These are phyloP conservation scores for Aspergillus puulaauensis DNA, from an alignment of 2,329 filamentous ascomycete species.

Conservation along the genomic window DNA sequence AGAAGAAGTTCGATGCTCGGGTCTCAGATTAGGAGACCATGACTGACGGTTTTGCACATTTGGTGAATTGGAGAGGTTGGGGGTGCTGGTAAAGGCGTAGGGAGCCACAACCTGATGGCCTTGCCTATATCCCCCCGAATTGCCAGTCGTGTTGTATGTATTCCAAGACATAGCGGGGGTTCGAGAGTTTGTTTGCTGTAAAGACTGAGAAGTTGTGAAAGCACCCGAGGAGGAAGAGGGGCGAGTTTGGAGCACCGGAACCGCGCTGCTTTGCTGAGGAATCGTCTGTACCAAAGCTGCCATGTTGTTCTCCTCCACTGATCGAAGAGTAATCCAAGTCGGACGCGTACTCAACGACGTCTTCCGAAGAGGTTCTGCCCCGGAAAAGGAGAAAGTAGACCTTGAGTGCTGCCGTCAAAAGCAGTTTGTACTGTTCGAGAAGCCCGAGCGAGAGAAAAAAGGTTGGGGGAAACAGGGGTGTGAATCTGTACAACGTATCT, in stretches of 20 bases:
- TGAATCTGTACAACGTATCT: constrained; percentile 23
- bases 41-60: constrained; percentile 54
- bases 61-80: constrained; percentile 56
- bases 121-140: constrained; percentile 46
- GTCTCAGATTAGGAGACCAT: constrained; percentile 55
- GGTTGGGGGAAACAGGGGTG: constrained; percentile 18
- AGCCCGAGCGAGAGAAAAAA: constrained; percentile 18
- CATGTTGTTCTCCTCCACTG: constrained; percentile 57
- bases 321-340: constrained; percentile 17
- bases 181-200: constrained; percentile 40
- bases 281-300: constrained; percentile 82
- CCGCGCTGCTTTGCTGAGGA: constrained; percentile 70
- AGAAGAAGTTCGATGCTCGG: constrained; percentile 57
- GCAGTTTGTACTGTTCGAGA: constrained; percentile 17
- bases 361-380: constrained; percentile 8
- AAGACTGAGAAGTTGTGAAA: constrained; percentile 43
- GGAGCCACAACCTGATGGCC: constrained; percentile 67
- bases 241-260: constrained; percentile 74
- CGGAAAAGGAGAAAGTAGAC: constrained; percentile 5
- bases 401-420: constrained; percentile 4
- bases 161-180: constrained; percentile 42
- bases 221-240: constrained; percentile 64
- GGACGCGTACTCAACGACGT: constrained; percentile 23
- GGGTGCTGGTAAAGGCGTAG: constrained; percentile 74
- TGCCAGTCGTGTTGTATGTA: constrained; percentile 41